A percentile compares a stretch with the other conserved stretches of the same genome.
Evolutionary conservation across 768 basidiomycete species (phyloP).

Genomic region (Termitomyces sp.): DNA sequence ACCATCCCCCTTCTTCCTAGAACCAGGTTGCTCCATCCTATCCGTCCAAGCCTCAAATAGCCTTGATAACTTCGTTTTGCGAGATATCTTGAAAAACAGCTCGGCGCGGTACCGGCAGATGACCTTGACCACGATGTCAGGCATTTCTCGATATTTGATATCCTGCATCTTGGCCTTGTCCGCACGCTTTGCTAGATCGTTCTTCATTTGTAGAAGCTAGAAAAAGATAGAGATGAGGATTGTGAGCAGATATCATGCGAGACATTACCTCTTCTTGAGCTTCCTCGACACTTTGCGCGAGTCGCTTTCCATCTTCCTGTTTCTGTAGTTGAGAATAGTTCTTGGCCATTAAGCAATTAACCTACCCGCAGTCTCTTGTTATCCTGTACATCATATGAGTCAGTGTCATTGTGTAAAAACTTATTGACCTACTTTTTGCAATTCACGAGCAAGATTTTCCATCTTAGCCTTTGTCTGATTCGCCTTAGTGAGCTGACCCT

Average conservation of each 20-base stretch:
- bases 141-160: slow-evolving; percentile 76
- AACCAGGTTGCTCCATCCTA: slow-evolving; percentile 64
- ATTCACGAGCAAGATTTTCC: slow-evolving; percentile 83
- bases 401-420: neutral
- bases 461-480: slow-evolving; percentile 87
- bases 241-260: slow-evolving; percentile 1
- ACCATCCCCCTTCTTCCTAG: slow-evolving; percentile 36
- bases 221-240: slow-evolving; percentile 4
- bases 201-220: slow-evolving; percentile 77
- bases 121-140: slow-evolving; percentile 89
- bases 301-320: slow-evolving; percentile 81
- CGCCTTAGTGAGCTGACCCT: slow-evolving; percentile 79
- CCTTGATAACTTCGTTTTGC: slow-evolving; percentile 80
- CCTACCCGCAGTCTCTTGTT: slow-evolving; percentile 83
- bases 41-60: slow-evolving; percentile 88
- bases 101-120: slow-evolving; percentile 86
- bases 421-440: slow-evolving; percentile 67
- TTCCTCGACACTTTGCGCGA: slow-evolving; percentile 77
- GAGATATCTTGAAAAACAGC: slow-evolving; percentile 88
- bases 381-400: slow-evolving; percentile 45
- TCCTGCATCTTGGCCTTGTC: slow-evolving; percentile 78
- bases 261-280: slow-evolving; percentile 71
- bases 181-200: slow-evolving; percentile 72
- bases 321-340: slow-evolving; percentile 15
- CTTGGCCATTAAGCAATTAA: slow-evolving; percentile 3